Base-by-base conservation (phyloP, 495 filamentous ascomycete species). In the Chlorociboria aeruginascens region DNA sequence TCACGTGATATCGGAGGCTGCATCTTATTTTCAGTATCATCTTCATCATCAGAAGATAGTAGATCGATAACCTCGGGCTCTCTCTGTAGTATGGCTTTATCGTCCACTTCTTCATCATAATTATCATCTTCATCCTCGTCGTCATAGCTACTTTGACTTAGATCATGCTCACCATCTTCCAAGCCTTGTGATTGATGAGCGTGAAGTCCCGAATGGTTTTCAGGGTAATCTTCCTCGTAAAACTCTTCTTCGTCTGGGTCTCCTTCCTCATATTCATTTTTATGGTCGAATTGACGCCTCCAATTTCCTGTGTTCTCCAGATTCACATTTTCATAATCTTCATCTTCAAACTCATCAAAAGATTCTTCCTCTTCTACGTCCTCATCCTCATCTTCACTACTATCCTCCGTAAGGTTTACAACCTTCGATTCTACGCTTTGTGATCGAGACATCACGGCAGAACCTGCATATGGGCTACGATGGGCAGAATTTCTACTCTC, bases 41-140 rank as follows among this genome's bases (percentile, higher is more conserved):
- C 66, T 14, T 69, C 66, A 25, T 66, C 64, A 11, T 63, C 62
- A 28, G 65, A 64, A 1, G 66, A 67, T 12, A 69, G 50, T 6
- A 67, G 37, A 33, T 60, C 58, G 29, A 67, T 67, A 6, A 65
- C 57, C n/a, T 62, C 61, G 0, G 64, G 63, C 7, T 52, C 50
- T 12, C 33, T 51, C 32, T 46, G 48, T 16, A 47, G 39, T 13
- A 40, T 9, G 20, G 54, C 11, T 40, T 45, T 38, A 29, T 51
- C 50, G 16, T 43, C 48, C 17, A 38, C 36, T 35, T 54, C 39
- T 7, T 45, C 35, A 2, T 39, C 42, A n/a, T 51, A 36, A 40
- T 41, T 17, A 13, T 20, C 30, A 3, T 45, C 49, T 8, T 42
- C 35, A 33, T 51, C 53, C 10, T 37, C 35, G 36, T 39, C 32